phyloP scores from a whole-genome alignment of 768 basidiomycete species.

The Dioszegia crocea region DNA sequence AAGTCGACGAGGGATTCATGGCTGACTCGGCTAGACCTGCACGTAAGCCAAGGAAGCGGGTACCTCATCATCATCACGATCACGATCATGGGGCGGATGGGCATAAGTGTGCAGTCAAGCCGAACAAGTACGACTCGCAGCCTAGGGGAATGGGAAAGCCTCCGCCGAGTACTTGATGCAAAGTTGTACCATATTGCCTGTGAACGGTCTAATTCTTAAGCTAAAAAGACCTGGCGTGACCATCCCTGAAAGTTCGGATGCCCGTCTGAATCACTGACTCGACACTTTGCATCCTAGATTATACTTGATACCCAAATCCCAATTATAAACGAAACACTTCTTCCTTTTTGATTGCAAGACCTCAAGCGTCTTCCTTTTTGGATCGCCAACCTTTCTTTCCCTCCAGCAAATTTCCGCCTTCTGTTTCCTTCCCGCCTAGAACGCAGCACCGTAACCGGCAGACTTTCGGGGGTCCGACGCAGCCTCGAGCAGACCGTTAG shows the following conservation, averaged over 20 bases:
- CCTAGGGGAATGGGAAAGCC: background rate
- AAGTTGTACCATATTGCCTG: too few species aligned
- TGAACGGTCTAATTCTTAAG: too few species aligned
- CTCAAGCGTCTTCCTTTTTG: too few species aligned
- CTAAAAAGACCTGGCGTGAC: too few species aligned
- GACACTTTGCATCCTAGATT: too few species aligned
- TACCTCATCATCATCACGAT: slow-evolving; percentile 4
- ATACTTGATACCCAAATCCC: too few species aligned
- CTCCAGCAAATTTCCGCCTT: too few species aligned
- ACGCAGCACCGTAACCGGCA: slow-evolving; percentile 23
- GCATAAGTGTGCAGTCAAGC: background rate
- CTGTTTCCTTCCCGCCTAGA: background rate
- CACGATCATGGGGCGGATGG: slow-evolving; percentile 4
- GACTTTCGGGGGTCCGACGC: slow-evolving; percentile 29
- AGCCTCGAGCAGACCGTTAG: slow-evolving; percentile 28
- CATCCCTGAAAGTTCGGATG: too few species aligned
- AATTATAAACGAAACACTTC: too few species aligned
- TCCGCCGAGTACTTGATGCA: background rate
- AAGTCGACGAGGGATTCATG: background rate
- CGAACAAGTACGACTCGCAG: slow-evolving; percentile 9
- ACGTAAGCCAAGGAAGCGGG: background rate
- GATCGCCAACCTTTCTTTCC: too few species aligned
- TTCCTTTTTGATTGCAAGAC: too few species aligned
- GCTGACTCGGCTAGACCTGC: slow-evolving; percentile 3
- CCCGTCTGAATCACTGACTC: too few species aligned